Conservation (phyloP, 2,329 filamentous ascomycete species). For the Venturia carpophila region DNA sequence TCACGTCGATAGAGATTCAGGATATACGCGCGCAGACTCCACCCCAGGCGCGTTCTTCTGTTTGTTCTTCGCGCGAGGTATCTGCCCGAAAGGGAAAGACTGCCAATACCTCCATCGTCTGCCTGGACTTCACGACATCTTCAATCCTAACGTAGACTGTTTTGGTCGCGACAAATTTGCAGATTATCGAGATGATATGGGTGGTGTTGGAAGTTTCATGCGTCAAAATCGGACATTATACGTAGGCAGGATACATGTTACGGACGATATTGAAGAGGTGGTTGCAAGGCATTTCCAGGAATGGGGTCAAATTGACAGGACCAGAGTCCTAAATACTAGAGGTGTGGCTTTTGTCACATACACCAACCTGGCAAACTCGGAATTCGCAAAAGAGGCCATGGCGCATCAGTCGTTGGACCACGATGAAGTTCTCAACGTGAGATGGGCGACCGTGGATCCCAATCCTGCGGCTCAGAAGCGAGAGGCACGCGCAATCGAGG, state of each 20-base stretch:
- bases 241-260: conserved; percentile 87
- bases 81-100: conserved; percentile 78
- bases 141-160: conserved; percentile 89
- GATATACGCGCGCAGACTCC: conserved; percentile 44
- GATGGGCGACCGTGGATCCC: conserved; percentile 94
- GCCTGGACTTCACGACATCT: conserved; percentile 78
- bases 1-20: conserved; percentile 63
- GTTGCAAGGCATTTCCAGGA: conserved; percentile 92
- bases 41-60: conserved; percentile 73
- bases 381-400: conserved; percentile 70
- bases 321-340: conserved; percentile 75
- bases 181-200: conserved; percentile 96
- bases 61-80: conserved; percentile 77
- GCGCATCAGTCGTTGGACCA: conserved; percentile 88
- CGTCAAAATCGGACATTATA: conserved; percentile 92
- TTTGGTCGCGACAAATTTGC: conserved; percentile 89
- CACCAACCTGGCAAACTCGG: conserved; percentile 58
- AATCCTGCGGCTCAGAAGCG: conserved; percentile 92
- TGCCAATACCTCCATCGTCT: conserved; percentile 91
- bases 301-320: conserved; percentile 88
- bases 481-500: conserved; percentile 80
- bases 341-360: conserved; percentile 97
- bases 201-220: conserved; percentile 89
- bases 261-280: conserved; percentile 93
- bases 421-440: conserved; percentile 85